These are phyloP conservation scores for Chrysoporthe puriensis DNA, from an alignment of 2,329 filamentous ascomycete species.

Conservation along the genomic window DNA sequence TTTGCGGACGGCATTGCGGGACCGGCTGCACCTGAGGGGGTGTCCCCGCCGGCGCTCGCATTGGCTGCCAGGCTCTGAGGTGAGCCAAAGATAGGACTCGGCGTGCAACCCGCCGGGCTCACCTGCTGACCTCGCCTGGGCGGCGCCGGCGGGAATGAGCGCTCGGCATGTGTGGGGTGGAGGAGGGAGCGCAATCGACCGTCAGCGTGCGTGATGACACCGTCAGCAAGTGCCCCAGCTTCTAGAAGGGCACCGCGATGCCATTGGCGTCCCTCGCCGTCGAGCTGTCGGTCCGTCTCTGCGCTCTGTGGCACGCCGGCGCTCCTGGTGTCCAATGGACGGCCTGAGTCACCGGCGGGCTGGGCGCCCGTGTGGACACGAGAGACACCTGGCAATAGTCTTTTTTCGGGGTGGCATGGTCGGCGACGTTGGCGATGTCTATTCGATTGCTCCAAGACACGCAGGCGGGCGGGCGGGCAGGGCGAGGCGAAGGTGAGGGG, in stretches of 20 bases:
- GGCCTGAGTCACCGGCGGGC: neutral
- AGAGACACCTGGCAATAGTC: neutral
- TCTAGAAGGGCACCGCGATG: neutral
- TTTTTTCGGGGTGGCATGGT: neutral
- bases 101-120: neutral
- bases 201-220: neutral
- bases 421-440: neutral
- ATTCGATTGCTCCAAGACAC: too few relatives aligned
- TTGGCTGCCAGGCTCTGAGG: neutral
- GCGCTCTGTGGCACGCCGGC: neutral
- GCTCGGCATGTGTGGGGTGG: neutral
- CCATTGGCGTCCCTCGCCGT: neutral
- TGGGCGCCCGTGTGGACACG: neutral
- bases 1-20: neutral
- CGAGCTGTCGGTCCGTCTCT: neutral
- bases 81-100: constrained; percentile 10
- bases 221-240: neutral
- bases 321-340: neutral
- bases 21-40: neutral
- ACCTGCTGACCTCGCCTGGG: constrained; percentile 3
- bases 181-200: neutral
- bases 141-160: neutral
- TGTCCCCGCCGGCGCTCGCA: neutral
- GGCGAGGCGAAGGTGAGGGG: too few relatives aligned
- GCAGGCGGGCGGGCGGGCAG: too few relatives aligned